phyloP scores from a whole-genome alignment of 768 basidiomycete genomes.

The Thelephora ganbajun region DNA sequence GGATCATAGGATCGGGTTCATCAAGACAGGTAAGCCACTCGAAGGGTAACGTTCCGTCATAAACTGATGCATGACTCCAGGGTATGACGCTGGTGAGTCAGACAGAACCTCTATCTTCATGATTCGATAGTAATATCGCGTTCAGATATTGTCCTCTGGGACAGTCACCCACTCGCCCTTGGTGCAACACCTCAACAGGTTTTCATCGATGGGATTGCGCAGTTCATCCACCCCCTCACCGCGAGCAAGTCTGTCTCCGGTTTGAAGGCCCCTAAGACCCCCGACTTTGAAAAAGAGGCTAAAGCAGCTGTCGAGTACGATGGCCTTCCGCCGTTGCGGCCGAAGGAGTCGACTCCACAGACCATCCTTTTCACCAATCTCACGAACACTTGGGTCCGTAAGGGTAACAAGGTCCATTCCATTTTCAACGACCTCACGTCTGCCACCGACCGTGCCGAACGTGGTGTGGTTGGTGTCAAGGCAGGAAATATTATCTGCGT shows the following conservation, averaged over 20 bases:
- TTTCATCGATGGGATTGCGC: constrained; percentile 73
- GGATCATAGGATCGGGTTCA: constrained; percentile 53
- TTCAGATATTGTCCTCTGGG: constrained; percentile 44
- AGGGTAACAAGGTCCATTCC: constrained; percentile 4
- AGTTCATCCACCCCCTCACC: constrained; percentile 26
- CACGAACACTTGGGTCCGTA: constrained; percentile 20
- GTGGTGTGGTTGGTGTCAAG: constrained; percentile 30
- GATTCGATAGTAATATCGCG: not conserved
- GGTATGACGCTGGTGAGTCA: constrained; percentile 48
- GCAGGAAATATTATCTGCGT: constrained; percentile 41
- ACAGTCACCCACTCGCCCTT: constrained; percentile 62
- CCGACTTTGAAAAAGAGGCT: constrained; percentile 50
- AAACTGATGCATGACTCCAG: constrained; percentile 15
- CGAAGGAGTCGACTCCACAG: constrained; percentile 18
- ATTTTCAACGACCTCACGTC: constrained; percentile 7
- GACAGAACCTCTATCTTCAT: not conserved
- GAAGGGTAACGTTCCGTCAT: not conserved
- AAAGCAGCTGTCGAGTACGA: constrained; percentile 40
- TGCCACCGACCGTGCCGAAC: not conserved
- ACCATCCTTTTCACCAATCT: constrained; percentile 42
- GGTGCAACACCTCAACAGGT: constrained; percentile 76
- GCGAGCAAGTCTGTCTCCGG: constrained; percentile 30
- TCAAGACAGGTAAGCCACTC: constrained; percentile 38
- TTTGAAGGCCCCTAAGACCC: constrained; percentile 37
- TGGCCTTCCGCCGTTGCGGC: constrained; percentile 55